Base-by-base conservation (phyloP, 345 rosid species). In the Hibiscus mutabilis region DNA sequence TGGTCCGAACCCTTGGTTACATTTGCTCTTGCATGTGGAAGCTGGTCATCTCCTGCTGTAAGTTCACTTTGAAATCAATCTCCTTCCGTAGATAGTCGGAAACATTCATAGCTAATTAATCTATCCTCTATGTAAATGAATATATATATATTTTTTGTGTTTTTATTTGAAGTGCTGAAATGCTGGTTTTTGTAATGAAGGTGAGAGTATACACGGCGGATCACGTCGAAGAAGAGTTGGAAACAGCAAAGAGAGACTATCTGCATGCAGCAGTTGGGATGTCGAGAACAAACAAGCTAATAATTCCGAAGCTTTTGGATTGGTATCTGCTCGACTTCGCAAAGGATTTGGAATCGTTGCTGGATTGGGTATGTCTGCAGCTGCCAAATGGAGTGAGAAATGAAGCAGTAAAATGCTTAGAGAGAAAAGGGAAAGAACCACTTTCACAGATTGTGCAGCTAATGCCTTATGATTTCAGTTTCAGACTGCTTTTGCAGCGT, bases 1-100 rank as follows among this genome's bases (percentile, higher is more conserved):
- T 90, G 87, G 91, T 90, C 97, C 1, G 97, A 94, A 77, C 93
- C 97, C 4, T 74, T 90, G 75, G 93, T 95, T 63, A 90, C 96
- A 37, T 95, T 89, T 68, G 89, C 97, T 3, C 93, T 91, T 44
- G 83, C 96, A 47, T 92, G 97, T 24, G 99, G 99, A 71, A 95
- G 99, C 79, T 86, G 92, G 96, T 86, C 99, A 44, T 95, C 99
- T 35, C 99, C 97, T 58, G 88, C 89, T 58, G 97, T 88, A 90
- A 83, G 97, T 85, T 79, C 59, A 12, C 64, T 70, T 58, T 22
- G 15, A 19, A 70, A 74, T 5, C 68, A 62, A 4, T 69, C 31
- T 63, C 57, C 60, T 37, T 62, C 12, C 1, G 66, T 18, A 10
- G 2, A 33, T 5, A 15, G 19, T 49, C 53, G 14, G 66, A 35